Evolutionary conservation across 1,284 basidiomycete genomes (phyloP), one percentile per base, ranked within the genome.

Genomic region (Anthracocystis setariae): DNA sequence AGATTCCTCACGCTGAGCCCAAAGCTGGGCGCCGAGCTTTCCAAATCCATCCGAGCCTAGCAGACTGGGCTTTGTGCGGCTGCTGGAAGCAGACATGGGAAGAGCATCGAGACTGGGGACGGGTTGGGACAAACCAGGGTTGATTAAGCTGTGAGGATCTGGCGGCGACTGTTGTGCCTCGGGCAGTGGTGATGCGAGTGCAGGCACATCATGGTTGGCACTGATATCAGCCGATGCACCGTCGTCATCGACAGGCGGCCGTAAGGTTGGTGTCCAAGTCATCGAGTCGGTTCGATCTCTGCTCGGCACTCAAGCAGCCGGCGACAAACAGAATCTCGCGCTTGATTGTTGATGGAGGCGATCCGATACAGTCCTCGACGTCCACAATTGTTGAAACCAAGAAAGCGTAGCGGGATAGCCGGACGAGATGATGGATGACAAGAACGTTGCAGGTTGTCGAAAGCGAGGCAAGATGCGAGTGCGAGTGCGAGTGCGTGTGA

Each of bases 1-100:
- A 45, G 52, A 62, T 21, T 74, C 68, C 59, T 82, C 78, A 0
- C 71, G 45, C 35, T 70, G 71, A 12, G 71, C 62, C 71, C 71
- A 73, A 13, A 73, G 66, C 29, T 62, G 62, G 3, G 54, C 54
- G 29, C 71, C 66, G 3, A 65, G 37, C 47, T 61, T 64, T 8
- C 66, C 71, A 32, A 62, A 65, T 18, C 71, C 66, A 35, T 64
- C 66, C 2, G 58, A 58, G 32, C 66, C 71, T 8, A 73, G 54
- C 15, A 73, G 35, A 29, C 53, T 73, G 23, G 57, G 35, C 29
- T 57, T 71, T 15, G 39, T 47, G 18, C 54, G 68, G 42, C 29
- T 32, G 27, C 44, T 44, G 1, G 49, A 53, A 5, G 55, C 48
- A 13, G 61, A 46, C 9, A 24, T 40, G 9, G 61, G 46, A 8